These are phyloP conservation scores for Medicago truncatula DNA, from an alignment of 306 rosid genomes.

Conservation along the genomic window DNA sequence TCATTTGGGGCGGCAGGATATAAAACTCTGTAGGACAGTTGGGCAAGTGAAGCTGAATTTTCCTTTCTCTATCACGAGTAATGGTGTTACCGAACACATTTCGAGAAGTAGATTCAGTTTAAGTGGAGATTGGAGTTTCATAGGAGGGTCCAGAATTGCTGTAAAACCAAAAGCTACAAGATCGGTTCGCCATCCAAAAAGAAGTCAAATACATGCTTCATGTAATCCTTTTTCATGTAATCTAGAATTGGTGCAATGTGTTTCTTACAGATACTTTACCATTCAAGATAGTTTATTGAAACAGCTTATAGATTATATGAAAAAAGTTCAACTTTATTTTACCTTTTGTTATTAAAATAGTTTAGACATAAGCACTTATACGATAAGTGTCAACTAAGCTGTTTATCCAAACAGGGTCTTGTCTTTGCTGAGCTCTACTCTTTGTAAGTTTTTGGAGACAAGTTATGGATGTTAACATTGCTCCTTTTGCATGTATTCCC, in stretches of 20 bases:
- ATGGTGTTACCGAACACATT: constrained; percentile 45
- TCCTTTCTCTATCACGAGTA: constrained; percentile 49
- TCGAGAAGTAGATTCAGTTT: constrained; percentile 39
- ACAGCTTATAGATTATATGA: neutral
- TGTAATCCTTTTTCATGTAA: constrained; percentile 52
- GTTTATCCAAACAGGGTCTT: too few species aligned
- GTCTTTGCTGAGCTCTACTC: too few species aligned
- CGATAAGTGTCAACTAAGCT: too few species aligned
- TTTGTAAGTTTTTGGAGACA: too few species aligned
- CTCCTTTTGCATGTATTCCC: too few species aligned
- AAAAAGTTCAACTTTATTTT: neutral
- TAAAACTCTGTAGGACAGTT: constrained; percentile 44
- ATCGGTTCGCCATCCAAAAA: constrained; percentile 47
- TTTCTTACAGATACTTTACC: neutral
- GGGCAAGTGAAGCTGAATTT: constrained; percentile 44
- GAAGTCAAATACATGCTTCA: constrained; percentile 62
- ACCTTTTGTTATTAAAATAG: neutral
- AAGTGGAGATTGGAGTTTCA: constrained; percentile 73
- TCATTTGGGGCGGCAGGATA: constrained; percentile 55
- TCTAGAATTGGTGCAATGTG: neutral
- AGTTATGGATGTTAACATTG: too few species aligned
- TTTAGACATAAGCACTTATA: neutral
- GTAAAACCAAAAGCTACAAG: constrained; percentile 59
- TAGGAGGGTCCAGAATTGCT: constrained; percentile 70
- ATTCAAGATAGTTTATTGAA: neutral